phyloP scores from a whole-genome alignment of 345 rosid genomes.

The Citrus mangshanensis region DNA sequence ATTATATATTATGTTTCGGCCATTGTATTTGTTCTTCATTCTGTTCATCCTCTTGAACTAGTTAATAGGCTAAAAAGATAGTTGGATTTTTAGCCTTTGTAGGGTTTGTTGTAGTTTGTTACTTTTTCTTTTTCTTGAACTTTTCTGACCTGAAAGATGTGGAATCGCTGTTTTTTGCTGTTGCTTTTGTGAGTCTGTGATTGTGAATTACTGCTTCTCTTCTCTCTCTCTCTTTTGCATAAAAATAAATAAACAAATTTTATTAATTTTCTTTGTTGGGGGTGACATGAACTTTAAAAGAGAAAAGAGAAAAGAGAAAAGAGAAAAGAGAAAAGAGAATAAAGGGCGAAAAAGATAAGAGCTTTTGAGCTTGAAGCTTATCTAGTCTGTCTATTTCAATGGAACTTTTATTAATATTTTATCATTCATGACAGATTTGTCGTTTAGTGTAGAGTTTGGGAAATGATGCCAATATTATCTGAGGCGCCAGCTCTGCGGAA shows the following conservation, averaged over 20 bases:
- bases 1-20: not conserved
- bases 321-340: too few species aligned
- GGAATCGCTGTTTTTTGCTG: conserved; percentile 23
- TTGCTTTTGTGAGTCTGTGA: not conserved
- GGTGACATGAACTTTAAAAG: not conserved
- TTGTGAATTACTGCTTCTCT: not conserved
- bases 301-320: too few species aligned
- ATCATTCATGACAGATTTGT: conserved; percentile 12
- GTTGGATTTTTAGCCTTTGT: conserved; percentile 5
- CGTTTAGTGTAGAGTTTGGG: conserved; percentile 19
- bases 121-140: not conserved
- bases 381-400: conserved; percentile 18
- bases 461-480: conserved; percentile 22
- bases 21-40: not conserved
- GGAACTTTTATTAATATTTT: not conserved
- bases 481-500: conserved; percentile 10
- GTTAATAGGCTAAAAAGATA: not conserved
- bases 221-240: too few species aligned
- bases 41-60: not conserved
- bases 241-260: not conserved
- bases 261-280: not conserved
- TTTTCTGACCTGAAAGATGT: conserved; percentile 14
- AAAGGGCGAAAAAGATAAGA: too few species aligned
- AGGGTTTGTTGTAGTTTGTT: conserved; percentile 4
- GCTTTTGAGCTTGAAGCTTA: conserved; percentile 14